Evolutionary conservation across 441 rosid species (phyloP).

Genomic region (Jatropha multifida): DNA sequence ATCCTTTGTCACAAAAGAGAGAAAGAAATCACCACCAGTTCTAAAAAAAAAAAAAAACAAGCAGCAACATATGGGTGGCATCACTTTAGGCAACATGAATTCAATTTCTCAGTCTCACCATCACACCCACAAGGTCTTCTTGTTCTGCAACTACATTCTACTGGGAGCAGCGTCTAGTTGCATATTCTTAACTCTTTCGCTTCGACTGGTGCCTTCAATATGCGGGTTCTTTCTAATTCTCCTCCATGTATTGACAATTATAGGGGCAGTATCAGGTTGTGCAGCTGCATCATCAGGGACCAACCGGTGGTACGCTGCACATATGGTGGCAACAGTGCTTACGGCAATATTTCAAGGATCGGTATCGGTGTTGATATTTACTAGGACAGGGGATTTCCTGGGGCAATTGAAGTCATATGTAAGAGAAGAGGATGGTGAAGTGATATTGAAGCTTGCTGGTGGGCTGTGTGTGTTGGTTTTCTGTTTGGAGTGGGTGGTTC

Average conservation of each 20-base stretch:
- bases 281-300: slow-evolving; percentile 53
- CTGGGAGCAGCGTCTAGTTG: slow-evolving; percentile 89
- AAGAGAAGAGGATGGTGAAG: slow-evolving; percentile 63
- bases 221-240: slow-evolving; percentile 74
- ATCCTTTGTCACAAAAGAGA: no score
- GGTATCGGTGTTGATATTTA: slow-evolving; percentile 66
- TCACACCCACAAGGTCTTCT: slow-evolving; percentile 66
- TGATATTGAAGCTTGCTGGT: slow-evolving; percentile 73
- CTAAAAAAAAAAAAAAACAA: neutral
- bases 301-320: slow-evolving; percentile 59
- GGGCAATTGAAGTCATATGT: slow-evolving; percentile 64
- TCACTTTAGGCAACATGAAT: slow-evolving; percentile 22
- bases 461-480: slow-evolving; percentile 70
- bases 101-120: slow-evolving; percentile 35
- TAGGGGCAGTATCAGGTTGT: slow-evolving; percentile 73
- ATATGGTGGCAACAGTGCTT: slow-evolving; percentile 82
- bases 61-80: slow-evolving; percentile 6
- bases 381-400: slow-evolving; percentile 58
- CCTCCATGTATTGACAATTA: slow-evolving; percentile 67
- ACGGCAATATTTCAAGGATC: slow-evolving; percentile 89
- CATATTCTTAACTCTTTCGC: slow-evolving; percentile 85
- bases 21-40: neutral
- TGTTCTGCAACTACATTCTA: slow-evolving; percentile 79
- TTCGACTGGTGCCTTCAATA: slow-evolving; percentile 77
- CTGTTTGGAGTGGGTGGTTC: slow-evolving; percentile 79